Conservation (phyloP, 345 rosid genomes). For the Laguncularia racemosa region DNA sequence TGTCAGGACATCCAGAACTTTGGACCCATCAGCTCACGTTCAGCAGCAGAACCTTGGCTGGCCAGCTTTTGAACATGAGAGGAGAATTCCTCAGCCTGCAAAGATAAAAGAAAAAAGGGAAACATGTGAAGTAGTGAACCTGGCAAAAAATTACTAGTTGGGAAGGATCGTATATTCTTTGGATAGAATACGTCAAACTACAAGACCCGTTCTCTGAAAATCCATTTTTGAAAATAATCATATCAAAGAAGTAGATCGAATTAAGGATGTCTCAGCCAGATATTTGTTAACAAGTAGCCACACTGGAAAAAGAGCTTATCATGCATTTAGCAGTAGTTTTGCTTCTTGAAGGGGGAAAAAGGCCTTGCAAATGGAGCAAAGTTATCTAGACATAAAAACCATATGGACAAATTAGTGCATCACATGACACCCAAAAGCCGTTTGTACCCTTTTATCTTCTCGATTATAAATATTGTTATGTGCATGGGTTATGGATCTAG, state of each 20-base stretch:
- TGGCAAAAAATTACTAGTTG: too few relatives aligned
- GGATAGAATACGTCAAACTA: too few relatives aligned
- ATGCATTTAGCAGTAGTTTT: not conserved
- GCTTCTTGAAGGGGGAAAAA: not conserved
- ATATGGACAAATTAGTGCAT: not conserved
- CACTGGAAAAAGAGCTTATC: too few relatives aligned
- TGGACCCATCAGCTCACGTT: conserved; percentile 48
- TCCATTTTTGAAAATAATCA: too few relatives aligned
- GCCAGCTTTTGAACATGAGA: conserved; percentile 72
- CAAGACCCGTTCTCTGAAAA: too few relatives aligned
- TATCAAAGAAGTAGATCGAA: too few relatives aligned
- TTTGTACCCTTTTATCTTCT: not conserved
- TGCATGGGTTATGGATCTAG: not conserved
- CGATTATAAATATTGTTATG: not conserved
- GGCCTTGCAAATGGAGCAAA: not conserved
- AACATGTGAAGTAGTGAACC: too few relatives aligned
- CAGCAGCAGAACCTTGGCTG: conserved; percentile 57
- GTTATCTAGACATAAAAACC: not conserved
- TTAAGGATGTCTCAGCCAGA: too few relatives aligned
- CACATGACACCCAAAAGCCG: not conserved
- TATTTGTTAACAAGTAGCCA: too few relatives aligned
- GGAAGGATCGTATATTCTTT: too few relatives aligned
- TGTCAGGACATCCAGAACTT: conserved; percentile 69
- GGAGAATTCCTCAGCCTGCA: conserved; percentile 91
- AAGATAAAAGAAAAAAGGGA: conserved; percentile 2